phyloP scores from a whole-genome alignment of 2,329 filamentous ascomycete genomes.

The Colletotrichum karsti region DNA sequence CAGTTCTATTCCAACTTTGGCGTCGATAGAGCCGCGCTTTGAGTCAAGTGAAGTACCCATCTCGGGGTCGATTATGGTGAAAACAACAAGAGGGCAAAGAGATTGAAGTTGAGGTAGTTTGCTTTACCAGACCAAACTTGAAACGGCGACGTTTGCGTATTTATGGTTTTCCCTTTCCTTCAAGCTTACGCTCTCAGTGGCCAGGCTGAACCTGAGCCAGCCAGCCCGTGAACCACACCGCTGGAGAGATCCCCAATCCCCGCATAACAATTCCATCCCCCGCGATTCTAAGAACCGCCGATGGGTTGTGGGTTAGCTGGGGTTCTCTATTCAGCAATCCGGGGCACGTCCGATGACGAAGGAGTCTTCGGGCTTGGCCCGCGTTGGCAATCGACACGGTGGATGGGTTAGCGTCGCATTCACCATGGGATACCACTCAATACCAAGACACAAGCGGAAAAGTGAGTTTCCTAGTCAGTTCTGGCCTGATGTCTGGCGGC shows the following conservation, averaged over 20 bases:
- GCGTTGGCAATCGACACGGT: neutral
- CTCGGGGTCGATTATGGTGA: neutral
- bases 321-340: neutral
- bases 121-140: neutral
- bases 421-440: neutral
- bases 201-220: no score
- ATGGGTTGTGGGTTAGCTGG: slow-evolving; percentile 9
- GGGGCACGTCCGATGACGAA: neutral
- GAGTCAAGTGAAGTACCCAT: slow-evolving; percentile 2
- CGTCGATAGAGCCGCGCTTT: slow-evolving; percentile 6
- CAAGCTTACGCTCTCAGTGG: no score
- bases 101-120: neutral
- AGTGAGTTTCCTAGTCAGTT: no score
- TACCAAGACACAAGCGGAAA: no score
- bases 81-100: no score
- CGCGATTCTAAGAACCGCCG: neutral
- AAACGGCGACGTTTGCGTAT: neutral
- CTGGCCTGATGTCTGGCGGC: neutral
- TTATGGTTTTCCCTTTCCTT: neutral
- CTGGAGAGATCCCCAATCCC: neutral
- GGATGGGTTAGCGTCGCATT: neutral
- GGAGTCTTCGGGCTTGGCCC: neutral
- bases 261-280: neutral
- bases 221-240: no score
- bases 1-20: slow-evolving; percentile 3